phyloP scores from a whole-genome alignment of 2,329 filamentous ascomycete genomes.

The Aspergillus ochraceus region DNA sequence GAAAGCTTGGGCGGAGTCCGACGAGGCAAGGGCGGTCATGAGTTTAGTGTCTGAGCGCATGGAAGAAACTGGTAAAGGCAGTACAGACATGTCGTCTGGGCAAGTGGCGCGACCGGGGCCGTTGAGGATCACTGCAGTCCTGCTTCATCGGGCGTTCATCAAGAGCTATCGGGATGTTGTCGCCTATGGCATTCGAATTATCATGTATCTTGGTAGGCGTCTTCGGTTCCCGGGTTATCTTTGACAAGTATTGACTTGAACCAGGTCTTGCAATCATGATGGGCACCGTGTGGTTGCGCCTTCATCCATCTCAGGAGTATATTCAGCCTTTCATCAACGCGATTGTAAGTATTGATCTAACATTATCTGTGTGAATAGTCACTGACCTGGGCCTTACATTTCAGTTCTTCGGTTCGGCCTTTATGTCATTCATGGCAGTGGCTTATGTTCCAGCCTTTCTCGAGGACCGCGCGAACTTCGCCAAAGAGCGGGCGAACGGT shows the following conservation, averaged over 20 bases:
- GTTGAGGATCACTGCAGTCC: constrained; percentile 15
- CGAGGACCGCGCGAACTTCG: constrained; percentile 71
- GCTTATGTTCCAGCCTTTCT: constrained; percentile 83
- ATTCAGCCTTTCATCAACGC: constrained; percentile 83
- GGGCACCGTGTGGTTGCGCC: constrained; percentile 81
- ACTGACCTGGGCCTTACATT: not conserved
- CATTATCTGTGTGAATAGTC: too few relatives aligned
- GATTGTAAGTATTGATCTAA: constrained; percentile 50
- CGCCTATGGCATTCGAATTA: constrained; percentile 77
- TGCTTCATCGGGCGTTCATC: constrained; percentile 77
- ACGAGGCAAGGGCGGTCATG: too few relatives aligned
- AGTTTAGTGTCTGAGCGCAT: constrained; percentile 11
- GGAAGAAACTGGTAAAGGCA: constrained; percentile 36
- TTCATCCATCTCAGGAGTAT: constrained; percentile 66
- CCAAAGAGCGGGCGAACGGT: constrained; percentile 79
- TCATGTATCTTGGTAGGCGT: constrained; percentile 68
- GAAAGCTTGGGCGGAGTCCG: too few relatives aligned
- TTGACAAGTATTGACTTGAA: not conserved
- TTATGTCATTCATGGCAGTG: constrained; percentile 80
- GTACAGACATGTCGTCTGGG: too few relatives aligned
- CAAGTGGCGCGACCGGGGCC: too few relatives aligned
- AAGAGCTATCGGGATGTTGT: constrained; percentile 84
- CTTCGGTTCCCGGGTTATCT: constrained; percentile 4
- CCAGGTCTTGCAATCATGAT: constrained; percentile 76
- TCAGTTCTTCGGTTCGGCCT: constrained; percentile 68